Conservation (phyloP, 805 yeast genomes). For the Yarrowia sp. region DNA sequence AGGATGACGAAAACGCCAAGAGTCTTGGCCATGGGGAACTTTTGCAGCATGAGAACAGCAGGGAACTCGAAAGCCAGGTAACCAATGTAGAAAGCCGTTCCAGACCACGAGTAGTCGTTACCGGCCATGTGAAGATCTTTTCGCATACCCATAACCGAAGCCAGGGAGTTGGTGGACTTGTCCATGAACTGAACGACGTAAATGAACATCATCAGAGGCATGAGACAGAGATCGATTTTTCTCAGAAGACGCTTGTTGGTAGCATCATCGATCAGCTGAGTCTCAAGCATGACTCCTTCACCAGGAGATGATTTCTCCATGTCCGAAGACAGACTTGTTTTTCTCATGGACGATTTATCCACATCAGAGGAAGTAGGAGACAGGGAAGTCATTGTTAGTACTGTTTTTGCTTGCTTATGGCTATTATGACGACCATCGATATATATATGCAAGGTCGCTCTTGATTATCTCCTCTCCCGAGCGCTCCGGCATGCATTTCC, state of each 20-base stretch:
- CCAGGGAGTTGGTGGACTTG: conserved; percentile 52
- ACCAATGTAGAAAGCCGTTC: conserved; percentile 64
- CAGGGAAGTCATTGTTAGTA: not conserved
- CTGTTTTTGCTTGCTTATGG: not conserved
- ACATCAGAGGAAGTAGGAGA: not conserved
- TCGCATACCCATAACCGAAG: conserved; percentile 53
- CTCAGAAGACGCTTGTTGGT: conserved; percentile 37
- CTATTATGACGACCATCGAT: not conserved
- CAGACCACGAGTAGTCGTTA: conserved; percentile 47
- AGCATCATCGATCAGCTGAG: conserved; percentile 6
- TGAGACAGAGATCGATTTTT: conserved; percentile 52
- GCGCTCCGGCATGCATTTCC: conserved; percentile 6
- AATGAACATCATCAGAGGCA: conserved; percentile 51
- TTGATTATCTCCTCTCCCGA: not conserved
- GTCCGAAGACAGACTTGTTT: not conserved
- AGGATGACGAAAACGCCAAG: conserved; percentile 48
- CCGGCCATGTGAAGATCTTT: conserved; percentile 49
- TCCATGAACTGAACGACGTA: conserved; percentile 61
- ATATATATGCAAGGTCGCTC: not conserved
- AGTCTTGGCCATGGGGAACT: conserved; percentile 56
- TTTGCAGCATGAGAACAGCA: conserved; percentile 49
- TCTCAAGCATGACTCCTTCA: not conserved
- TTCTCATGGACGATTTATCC: not conserved
- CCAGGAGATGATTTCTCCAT: not conserved
- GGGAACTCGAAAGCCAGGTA: conserved; percentile 59